Evolutionary conservation across 1,139 yeast genomes (phyloP).

Genomic region (Suhomyces bolitotheri): DNA sequence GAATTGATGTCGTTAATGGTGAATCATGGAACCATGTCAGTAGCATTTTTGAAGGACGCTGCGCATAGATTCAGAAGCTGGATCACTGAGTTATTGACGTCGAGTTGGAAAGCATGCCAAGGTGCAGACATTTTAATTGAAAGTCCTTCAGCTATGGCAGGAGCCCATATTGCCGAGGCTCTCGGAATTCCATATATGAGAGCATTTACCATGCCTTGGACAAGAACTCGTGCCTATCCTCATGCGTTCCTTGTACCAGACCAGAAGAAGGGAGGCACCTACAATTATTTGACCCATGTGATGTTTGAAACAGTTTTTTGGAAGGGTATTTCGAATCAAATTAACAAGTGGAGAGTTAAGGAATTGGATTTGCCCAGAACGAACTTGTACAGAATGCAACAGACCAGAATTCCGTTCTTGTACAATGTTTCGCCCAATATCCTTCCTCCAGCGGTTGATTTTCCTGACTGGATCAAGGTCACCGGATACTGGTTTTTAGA

Average conservation of each 20-base stretch:
- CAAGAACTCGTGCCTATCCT: constrained; percentile 90
- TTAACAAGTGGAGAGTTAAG: constrained; percentile 82
- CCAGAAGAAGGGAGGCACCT: constrained; percentile 87
- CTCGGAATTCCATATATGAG: constrained; percentile 85
- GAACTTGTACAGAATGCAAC: constrained; percentile 67
- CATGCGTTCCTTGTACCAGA: constrained; percentile 96
- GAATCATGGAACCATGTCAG: constrained; percentile 83
- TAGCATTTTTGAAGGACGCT: constrained; percentile 81
- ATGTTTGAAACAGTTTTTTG: constrained; percentile 90
- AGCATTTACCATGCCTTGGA: constrained; percentile 99
- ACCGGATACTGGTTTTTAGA: constrained; percentile 96
- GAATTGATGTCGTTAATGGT: constrained; percentile 93
- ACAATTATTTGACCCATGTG: constrained; percentile 87
- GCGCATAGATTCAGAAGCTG: constrained; percentile 73
- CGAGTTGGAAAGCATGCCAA: constrained; percentile 87
- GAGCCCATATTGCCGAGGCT: constrained; percentile 93
- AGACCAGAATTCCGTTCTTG: constrained; percentile 78
- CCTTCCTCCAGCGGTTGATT: constrained; percentile 90
- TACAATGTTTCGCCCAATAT: constrained; percentile 87
- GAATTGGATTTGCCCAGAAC: constrained; percentile 68
- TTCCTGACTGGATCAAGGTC: constrained; percentile 90
- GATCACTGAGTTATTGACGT: constrained; percentile 67
- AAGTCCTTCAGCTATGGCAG: constrained; percentile 95
- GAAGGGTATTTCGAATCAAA: constrained; percentile 90
- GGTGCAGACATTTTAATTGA: constrained; percentile 83